phyloP scores from a whole-genome alignment of 371 early-diverging fungal genomes.

The Mucor irregularis region DNA sequence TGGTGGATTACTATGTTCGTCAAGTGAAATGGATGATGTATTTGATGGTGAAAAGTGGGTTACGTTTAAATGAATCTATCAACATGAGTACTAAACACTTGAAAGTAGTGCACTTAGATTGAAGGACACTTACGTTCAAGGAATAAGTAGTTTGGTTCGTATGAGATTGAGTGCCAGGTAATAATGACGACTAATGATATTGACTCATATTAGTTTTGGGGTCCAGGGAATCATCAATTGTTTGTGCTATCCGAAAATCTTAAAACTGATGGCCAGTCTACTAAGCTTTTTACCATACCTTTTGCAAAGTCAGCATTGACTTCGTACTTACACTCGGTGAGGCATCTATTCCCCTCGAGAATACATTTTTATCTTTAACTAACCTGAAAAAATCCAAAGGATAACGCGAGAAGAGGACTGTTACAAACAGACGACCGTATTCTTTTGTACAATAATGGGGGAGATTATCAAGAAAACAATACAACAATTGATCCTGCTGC shows the following conservation, averaged over 20 bases:
- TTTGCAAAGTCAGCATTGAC: conserved; percentile 71
- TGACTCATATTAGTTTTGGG: conserved; percentile 68
- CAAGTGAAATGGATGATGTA: conserved; percentile 42
- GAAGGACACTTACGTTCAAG: conserved; percentile 62
- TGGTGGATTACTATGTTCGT: conserved; percentile 68
- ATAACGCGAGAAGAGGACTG: conserved; percentile 66
- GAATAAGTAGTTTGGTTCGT: conserved; percentile 62
- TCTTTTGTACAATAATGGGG: conserved; percentile 67
- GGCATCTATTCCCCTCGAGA: too few species aligned
- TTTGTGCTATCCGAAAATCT: conserved; percentile 44
- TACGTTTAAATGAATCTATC: too few species aligned
- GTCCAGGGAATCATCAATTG: conserved; percentile 69
- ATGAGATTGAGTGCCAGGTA: not conserved
- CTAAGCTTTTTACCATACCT: conserved; percentile 63
- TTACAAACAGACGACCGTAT: conserved; percentile 76
- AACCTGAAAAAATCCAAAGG: conserved; percentile 45
- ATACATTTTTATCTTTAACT: too few species aligned
- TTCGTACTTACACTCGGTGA: conserved; percentile 59
- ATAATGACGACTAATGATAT: not conserved
- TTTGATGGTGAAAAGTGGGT: conserved; percentile 20
- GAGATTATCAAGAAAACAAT: conserved; percentile 64
- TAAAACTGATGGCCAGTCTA: not conserved
- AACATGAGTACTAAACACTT: too few species aligned
- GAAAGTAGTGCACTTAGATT: conserved; percentile 11
- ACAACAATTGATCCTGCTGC: conserved; percentile 74